Evolutionary conservation across 257 asterid species (phyloP).

Genomic region (Solanum dulcamara): DNA sequence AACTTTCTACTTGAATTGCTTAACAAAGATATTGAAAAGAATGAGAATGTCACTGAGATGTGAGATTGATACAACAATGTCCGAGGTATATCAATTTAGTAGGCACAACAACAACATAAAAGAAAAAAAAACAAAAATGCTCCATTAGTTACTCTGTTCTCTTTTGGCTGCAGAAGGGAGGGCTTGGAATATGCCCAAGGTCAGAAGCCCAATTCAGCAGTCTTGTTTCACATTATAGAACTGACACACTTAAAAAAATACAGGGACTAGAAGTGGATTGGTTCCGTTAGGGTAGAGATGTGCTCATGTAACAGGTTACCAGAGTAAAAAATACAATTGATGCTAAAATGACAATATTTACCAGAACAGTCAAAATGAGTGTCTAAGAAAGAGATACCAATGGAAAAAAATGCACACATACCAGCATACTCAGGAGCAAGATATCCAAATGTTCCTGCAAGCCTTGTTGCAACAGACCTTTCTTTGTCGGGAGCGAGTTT

Average conservation of each 20-base stretch:
- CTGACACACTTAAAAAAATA: neutral
- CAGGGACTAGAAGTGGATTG: neutral
- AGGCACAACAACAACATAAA: neutral
- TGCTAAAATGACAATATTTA: neutral
- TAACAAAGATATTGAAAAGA: neutral
- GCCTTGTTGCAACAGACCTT: conserved; percentile 52
- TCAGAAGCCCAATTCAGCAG: neutral
- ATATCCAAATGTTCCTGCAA: conserved; percentile 80
- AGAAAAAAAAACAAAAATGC: neutral
- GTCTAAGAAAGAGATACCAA: neutral
- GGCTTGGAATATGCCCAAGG: neutral
- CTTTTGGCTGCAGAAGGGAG: neutral
- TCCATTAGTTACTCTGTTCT: neutral
- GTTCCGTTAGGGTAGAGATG: neutral
- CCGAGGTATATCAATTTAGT: neutral
- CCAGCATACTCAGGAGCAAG: conserved; percentile 94
- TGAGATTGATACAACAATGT: neutral
- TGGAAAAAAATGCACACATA: neutral
- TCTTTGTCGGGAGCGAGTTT: conserved; percentile 63
- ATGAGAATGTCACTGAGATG: neutral
- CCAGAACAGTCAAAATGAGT: neutral
- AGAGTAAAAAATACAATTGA: neutral
- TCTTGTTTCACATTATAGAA: neutral
- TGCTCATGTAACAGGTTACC: neutral
- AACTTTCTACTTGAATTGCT: neutral